Conservation (phyloP, 2,329 filamentous ascomycete species). For the Alternaria postmessia region DNA sequence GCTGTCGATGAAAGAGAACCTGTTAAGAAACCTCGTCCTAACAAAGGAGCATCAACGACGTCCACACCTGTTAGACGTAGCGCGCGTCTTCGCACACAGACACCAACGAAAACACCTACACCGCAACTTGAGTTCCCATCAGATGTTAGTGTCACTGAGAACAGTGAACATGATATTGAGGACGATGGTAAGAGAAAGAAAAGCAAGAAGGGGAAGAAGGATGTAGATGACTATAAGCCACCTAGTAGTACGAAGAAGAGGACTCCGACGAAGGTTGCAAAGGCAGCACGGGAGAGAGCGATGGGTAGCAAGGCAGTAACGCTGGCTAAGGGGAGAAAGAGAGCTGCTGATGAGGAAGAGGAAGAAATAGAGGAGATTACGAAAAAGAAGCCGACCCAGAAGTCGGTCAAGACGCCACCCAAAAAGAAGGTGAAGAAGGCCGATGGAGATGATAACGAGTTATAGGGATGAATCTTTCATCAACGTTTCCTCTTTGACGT, state of each 20-base stretch:
- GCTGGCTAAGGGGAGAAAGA: not conserved
- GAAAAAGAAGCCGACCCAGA: not conserved
- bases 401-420: not conserved
- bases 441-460: not conserved
- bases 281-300: not conserved
- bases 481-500: not conserved
- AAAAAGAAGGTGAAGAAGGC: not conserved
- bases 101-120: not conserved
- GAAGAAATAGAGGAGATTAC: not conserved
- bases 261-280: not conserved
- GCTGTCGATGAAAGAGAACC: not conserved
- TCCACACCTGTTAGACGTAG: not conserved
- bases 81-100: not conserved
- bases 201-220: not conserved
- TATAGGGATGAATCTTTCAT: not conserved
- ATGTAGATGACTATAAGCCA: not conserved
- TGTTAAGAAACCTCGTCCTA: not conserved
- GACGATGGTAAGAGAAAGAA: not conserved
- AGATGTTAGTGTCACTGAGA: not conserved
- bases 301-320: not conserved
- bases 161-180: not conserved
- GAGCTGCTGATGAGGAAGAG: not conserved
- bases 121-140: not conserved
- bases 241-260: not conserved
- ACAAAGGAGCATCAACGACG: not conserved